Evolutionary conservation across 2,329 filamentous ascomycete species (phyloP).

Genomic region (Alternaria dauci): DNA sequence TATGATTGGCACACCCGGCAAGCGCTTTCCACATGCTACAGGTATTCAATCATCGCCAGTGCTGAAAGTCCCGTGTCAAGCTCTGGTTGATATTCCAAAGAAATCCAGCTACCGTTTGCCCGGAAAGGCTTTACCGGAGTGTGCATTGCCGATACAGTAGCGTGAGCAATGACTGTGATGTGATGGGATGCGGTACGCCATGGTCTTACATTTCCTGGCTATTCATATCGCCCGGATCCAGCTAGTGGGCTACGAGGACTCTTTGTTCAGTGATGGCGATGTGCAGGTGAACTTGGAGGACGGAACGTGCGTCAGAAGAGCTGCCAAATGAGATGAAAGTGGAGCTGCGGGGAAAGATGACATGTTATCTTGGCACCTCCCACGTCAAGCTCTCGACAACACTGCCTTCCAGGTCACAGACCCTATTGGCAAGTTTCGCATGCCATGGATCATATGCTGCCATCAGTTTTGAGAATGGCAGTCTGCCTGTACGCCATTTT

Average conservation of each 20-base stretch:
- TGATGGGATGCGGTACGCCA: neutral
- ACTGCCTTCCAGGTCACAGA: slow-evolving; percentile 11
- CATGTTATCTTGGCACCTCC: slow-evolving; percentile 17
- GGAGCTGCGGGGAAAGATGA: slow-evolving; percentile 27
- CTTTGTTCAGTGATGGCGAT: slow-evolving; percentile 1
- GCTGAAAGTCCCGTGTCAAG: neutral
- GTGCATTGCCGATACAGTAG: neutral
- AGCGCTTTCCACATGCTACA: neutral
- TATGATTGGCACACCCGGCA: neutral
- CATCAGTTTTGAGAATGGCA: slow-evolving; percentile 4
- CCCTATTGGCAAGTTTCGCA: slow-evolving; percentile 10
- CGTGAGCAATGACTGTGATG: neutral
- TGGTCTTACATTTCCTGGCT: neutral
- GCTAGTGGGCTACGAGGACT: neutral
- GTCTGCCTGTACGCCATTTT: neutral
- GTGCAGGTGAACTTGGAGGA: slow-evolving; percentile 1
- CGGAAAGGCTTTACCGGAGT: neutral
- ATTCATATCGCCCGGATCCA: neutral
- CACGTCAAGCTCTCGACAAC: slow-evolving; percentile 5
- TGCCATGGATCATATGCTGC: slow-evolving; percentile 7
- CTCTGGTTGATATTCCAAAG: neutral
- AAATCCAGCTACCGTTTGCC: neutral
- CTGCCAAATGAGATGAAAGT: slow-evolving; percentile 5
- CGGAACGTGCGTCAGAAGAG: slow-evolving; percentile 8
- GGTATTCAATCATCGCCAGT: neutral